Evolutionary conservation across 768 basidiomycete species (phyloP), one percentile per base, ranked within the genome.

Genomic region (Mycena rebaudengoi): DNA sequence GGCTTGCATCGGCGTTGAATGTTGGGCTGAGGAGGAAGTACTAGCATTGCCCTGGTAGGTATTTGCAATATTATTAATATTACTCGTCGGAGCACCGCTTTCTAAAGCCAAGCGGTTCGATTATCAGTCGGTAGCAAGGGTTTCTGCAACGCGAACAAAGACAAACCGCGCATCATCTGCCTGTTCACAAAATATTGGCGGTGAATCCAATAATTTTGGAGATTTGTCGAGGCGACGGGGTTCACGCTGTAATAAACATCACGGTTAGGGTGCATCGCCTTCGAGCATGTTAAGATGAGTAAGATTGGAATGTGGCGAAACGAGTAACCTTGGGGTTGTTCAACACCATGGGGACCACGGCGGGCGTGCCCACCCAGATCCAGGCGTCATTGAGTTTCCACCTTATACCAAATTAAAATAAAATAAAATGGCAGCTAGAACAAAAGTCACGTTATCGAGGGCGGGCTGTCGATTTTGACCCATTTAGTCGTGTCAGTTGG

Each of bases 331-430:
- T 58, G 16, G 29, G 20, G 46, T 64, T 52, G 28, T 63, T 44
- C 6, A 67, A 32, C 0, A 60, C 29, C 61, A 67, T 67, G 10
- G 32, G 20, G 6, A 62, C 52, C 0, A 35, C 55, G 14, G 56
- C 45, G 5, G 66, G 66, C 18, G 56, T 67, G 57, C 66, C 66
- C 26, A 67, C 48, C 66, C 66, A 67, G 11, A 67, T 55, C 66
- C 66, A 67, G 10, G 50, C 66, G 29, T 66, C 60, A 29, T 13
- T 26, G 1, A 60, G 37, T 8, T 49, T 46, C 66, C 66, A 67
- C n/a, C n/a, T n/a, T n/a, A n/a, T n/a, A n/a, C n/a, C n/a, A n/a
- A n/a, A n/a, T n/a, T n/a, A n/a, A n/a, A n/a, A n/a, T n/a, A n/a
- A n/a, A n/a, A n/a, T n/a, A n/a, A n/a, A n/a, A n/a, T n/a, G n/a